phyloP scores from a whole-genome alignment of 2,329 filamentous ascomycete species.

The Stromatinia cepivora region DNA sequence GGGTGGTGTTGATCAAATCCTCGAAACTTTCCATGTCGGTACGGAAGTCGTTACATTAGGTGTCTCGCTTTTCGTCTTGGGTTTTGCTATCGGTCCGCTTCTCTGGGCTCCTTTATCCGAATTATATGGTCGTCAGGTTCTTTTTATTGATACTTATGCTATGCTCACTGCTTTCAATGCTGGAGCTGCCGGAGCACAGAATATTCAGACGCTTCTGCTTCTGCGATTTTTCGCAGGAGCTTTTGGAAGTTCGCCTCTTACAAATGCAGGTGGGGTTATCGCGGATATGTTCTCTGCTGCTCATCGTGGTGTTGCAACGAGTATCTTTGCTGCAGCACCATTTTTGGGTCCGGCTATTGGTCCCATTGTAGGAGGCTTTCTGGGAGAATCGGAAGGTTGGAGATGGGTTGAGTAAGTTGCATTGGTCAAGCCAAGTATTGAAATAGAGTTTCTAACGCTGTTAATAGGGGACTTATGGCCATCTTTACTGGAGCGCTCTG shows the following conservation, averaged over 20 bases:
- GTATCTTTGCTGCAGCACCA: conserved; percentile 63
- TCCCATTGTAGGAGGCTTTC: conserved; percentile 67
- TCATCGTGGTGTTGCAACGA: conserved; percentile 56
- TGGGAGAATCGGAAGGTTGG: conserved; percentile 65
- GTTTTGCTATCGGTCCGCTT: conserved; percentile 47
- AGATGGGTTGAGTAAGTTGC: conserved; percentile 64
- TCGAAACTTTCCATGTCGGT: conserved; percentile 40
- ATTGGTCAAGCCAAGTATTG: background rate
- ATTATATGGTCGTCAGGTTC: conserved; percentile 58
- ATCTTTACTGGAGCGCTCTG: conserved; percentile 68
- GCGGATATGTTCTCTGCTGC: conserved; percentile 58
- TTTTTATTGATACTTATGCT: conserved; percentile 59
- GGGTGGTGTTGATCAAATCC: conserved; percentile 43
- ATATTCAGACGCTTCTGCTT: conserved; percentile 61
- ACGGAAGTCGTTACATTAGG: conserved; percentile 46
- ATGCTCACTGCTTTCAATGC: conserved; percentile 63
- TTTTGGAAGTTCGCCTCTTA: conserved; percentile 62
- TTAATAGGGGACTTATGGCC: conserved; percentile 52
- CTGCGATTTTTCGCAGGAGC: conserved; percentile 66
- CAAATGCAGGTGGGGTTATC: conserved; percentile 62
- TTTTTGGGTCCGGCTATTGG: conserved; percentile 66
- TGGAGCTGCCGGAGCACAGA: conserved; percentile 56
- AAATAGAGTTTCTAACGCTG: background rate
- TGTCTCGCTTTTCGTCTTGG: conserved; percentile 48
- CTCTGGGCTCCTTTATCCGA: conserved; percentile 47